Base-by-base conservation (phyloP, 768 basidiomycete species). In the Pleurotus citrinopileatus region DNA sequence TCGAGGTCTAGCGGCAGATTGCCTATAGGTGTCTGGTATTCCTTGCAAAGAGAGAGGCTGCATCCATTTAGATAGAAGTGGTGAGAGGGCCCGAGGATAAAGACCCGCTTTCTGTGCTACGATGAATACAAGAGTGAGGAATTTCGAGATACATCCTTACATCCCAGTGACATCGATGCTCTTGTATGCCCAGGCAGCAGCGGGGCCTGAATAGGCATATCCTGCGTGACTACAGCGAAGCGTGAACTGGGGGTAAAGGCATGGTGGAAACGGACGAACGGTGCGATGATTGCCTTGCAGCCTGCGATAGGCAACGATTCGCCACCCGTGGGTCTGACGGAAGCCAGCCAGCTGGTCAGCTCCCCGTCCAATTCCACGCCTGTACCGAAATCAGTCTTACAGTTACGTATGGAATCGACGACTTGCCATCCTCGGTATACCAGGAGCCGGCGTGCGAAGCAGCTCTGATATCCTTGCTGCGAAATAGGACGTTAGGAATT, bases 161-260 rank as follows among this genome's bases (percentile, higher is more conserved):
- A 98, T 89, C 61, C 79, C 79, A 3, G 79, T 77, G 0, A 83
- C 84, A 63, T 96, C 89, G 56, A 98, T 88, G 63, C 83, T 83
- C 68, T 84, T 87, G 73, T 98, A 99, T 0, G 96, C 96, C 93
- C 94, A 98, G 2, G 94, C 96, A 2, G 97, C 96, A 0, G 95
- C 79, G 3, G 84, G 86, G 19, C 97, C 97, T 52, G 94, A 97
- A 70, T 97, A 98, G 3, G 85, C 80, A 72, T 95, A 98, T 4
- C 97, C 97, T 2, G 97, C 97, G 68, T 99, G 97, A 8, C 95
- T 98, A 65, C 20, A 36, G 8, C 61, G 36, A 7, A 25, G 29
- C 27, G 32, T 58, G 19, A 54, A 56, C 10, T 7, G 17, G 27
- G 20, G 13, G 26, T 34, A 23, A 43, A 47, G 51, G 53, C 23